Conservation (phyloP, 2,329 filamentous ascomycete genomes). For the Fusarium burgessii region DNA sequence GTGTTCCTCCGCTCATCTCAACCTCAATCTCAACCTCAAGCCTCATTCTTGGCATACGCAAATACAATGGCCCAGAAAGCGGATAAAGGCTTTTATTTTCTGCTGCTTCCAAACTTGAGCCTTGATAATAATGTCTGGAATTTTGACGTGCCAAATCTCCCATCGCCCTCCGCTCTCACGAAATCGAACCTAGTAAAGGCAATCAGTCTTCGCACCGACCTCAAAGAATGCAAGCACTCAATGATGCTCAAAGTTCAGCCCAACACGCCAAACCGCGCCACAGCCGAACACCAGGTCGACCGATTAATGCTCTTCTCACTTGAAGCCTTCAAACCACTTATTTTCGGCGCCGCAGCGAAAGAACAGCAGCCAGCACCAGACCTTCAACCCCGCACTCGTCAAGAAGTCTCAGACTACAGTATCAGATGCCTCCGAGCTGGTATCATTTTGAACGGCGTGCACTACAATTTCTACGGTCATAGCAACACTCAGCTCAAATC, state of each 20-base stretch:
- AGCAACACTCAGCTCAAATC: constrained; percentile 12
- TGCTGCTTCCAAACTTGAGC: rapidly evolving
- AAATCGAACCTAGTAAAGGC: neutral
- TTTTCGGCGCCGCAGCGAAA: neutral
- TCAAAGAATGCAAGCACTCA: neutral
- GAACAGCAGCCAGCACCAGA: neutral
- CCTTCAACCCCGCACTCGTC: neutral
- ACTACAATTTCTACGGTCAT: constrained; percentile 9
- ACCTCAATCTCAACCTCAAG: too few species aligned
- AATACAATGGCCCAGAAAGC: neutral
- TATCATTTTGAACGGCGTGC: neutral
- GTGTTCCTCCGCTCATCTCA: rapidly evolving
- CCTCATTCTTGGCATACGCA: rapidly evolving
- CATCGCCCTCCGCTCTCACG: neutral
- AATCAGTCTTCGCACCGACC: neutral
- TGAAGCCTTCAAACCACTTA: neutral
- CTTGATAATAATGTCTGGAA: neutral
- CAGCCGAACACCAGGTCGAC: rapidly evolving
- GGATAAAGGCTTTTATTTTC: neutral
- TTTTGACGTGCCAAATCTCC: neutral
- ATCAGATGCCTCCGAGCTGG: constrained; percentile 6
- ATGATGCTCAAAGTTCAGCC: neutral
- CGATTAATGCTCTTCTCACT: neutral
- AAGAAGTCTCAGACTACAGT: constrained; percentile 6
- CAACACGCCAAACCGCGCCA: neutral